Conservation (phyloP, 129 eudicot genomes). For the Flaveria brownii region DNA sequence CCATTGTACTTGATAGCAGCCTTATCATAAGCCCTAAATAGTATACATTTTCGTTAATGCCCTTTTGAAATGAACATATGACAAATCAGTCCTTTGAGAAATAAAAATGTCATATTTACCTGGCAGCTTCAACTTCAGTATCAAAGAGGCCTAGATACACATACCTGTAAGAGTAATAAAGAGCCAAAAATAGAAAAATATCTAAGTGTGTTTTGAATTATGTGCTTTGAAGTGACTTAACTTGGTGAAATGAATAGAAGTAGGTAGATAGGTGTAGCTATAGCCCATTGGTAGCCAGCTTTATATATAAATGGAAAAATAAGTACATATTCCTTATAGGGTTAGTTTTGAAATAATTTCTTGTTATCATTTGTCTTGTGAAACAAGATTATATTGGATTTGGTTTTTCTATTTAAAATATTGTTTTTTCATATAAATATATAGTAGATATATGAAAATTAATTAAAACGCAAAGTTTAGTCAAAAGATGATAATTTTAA, state of each 20-base stretch:
- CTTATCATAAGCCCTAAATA: conserved; percentile 79
- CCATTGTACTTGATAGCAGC: conserved; percentile 89
- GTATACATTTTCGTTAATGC: conserved; percentile 10
- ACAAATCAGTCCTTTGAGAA: conserved; percentile 35
- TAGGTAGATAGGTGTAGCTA: conserved; percentile 41
- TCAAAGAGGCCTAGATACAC: conserved; percentile 97
- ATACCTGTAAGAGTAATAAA: conserved; percentile 53
- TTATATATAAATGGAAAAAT: conserved; percentile 39
- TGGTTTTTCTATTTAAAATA: background rate
- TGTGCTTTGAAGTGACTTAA: conserved; percentile 40
- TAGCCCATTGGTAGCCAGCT: conserved; percentile 41
- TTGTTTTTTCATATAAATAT: background rate
- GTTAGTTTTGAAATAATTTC: conserved; percentile 35
- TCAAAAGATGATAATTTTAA: background rate
- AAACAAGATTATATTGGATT: conserved; percentile 10
- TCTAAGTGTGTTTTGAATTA: conserved; percentile 33
- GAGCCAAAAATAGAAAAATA: conserved; percentile 32
- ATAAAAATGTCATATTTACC: conserved; percentile 44
- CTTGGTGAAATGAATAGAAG: conserved; percentile 42
- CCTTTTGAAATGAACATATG: conserved; percentile 15
- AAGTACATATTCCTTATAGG: conserved; percentile 40
- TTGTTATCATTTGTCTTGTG: conserved; percentile 21
- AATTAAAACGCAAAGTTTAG: background rate
- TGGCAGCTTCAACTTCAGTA: conserved; percentile 99
- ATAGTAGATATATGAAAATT: background rate